phyloP scores from a whole-genome alignment of 306 rosid genomes.

The Begonia fuchsioides region DNA sequence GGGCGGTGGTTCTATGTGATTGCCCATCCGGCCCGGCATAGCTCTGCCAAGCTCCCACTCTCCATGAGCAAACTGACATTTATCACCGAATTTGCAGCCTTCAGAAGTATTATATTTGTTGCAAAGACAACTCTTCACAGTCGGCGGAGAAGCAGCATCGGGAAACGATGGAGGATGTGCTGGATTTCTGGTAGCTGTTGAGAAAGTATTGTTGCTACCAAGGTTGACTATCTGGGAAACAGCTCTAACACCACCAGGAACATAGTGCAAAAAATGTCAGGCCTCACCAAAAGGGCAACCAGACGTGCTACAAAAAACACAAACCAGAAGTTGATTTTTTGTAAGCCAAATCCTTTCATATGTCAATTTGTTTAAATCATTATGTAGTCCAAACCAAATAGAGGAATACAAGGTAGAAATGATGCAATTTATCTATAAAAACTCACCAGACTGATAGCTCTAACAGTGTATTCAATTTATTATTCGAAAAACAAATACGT shows the following conservation, averaged over 20 bases:
- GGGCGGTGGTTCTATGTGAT: slow-evolving; percentile 30
- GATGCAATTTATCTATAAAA: no score
- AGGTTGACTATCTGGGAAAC: slow-evolving; percentile 53
- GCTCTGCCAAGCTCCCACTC: slow-evolving; percentile 80
- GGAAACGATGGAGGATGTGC: slow-evolving; percentile 47
- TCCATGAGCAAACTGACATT: slow-evolving; percentile 65
- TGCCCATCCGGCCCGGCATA: slow-evolving; percentile 32
- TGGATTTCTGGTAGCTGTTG: slow-evolving; percentile 36
- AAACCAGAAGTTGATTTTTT: slow-evolving; percentile 2
- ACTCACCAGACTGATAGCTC: no score
- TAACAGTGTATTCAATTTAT: no score
- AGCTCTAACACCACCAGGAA: slow-evolving; percentile 73
- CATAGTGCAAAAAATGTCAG: slow-evolving; percentile 71
- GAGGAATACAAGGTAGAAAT: neutral
- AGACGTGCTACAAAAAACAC: slow-evolving; percentile 71
- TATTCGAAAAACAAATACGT: no score
- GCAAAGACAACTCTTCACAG: slow-evolving; percentile 72
- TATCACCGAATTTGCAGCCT: slow-evolving; percentile 86
- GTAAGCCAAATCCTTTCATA: neutral
- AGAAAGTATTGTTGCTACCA: slow-evolving; percentile 33
- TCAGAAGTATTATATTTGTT: slow-evolving; percentile 59
- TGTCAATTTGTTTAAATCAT: neutral
- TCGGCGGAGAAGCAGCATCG: slow-evolving; percentile 60
- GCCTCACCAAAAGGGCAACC: slow-evolving; percentile 95
- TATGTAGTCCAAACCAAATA: neutral